Percentiles rank a stretch among this genome's conserved stretches.
Evolutionary conservation across 1,139 yeast species (phyloP).

Genomic region (Saccharomyces pastorianus): DNA sequence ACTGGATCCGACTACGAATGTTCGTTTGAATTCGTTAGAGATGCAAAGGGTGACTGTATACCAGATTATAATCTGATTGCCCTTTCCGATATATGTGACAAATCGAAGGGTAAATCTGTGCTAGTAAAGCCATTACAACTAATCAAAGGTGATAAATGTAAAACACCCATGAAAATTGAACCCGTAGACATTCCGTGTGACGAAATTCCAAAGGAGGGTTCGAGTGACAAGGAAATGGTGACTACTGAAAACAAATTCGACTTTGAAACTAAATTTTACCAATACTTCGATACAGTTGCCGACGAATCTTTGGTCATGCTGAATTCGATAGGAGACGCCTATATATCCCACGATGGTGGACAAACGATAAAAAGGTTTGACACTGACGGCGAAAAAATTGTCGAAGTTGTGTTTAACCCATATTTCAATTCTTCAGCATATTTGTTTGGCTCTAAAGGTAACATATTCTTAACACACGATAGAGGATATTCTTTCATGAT

Average conservation of each 20-base stretch:
- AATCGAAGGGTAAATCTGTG: constrained; percentile 13
- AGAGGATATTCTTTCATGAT: too few species aligned
- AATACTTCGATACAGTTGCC: constrained; percentile 33
- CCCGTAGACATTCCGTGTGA: constrained; percentile 30
- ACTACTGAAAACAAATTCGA: constrained; percentile 31
- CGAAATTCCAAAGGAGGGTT: constrained; percentile 12
- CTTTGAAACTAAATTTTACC: constrained; percentile 26
- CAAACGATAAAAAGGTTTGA: constrained; percentile 45
- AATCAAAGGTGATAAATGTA: constrained; percentile 48
- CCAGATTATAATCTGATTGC: constrained; percentile 38
- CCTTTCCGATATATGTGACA: constrained; percentile 30
- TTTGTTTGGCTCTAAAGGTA: too few species aligned
- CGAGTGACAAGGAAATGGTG: constrained; percentile 12
- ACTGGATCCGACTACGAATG: constrained; percentile 69
- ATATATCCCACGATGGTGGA: constrained; percentile 77
- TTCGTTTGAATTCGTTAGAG: constrained; percentile 44
- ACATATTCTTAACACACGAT: too few species aligned
- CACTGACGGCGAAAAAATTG: constrained; percentile 38
- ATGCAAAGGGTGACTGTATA: constrained; percentile 46
- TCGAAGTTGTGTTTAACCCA: constrained; percentile 52
- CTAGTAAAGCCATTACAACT: constrained; percentile 27
- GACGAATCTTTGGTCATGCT: constrained; percentile 68
- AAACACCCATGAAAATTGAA: constrained; percentile 16
- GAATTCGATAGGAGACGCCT: constrained; percentile 45
- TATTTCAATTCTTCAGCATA: constrained; percentile 50